phyloP scores from a whole-genome alignment of 2,329 filamentous ascomycete species.

The Aspergillus hortae region DNA sequence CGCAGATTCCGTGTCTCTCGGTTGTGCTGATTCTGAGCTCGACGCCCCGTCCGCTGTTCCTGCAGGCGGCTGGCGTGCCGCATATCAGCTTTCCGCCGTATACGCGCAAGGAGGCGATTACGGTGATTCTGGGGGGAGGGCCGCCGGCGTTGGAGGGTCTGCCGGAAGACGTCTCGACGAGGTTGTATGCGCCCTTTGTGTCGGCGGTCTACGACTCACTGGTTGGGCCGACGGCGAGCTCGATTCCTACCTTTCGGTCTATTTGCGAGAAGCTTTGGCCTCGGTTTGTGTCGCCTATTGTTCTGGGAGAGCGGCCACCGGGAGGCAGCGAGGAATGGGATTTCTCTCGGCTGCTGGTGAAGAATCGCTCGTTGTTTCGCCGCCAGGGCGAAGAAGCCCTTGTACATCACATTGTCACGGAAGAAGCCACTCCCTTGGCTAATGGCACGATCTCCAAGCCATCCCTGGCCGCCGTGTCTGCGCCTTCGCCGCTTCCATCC shows the following conservation, averaged over 20 bases:
- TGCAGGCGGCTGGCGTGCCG: conserved; percentile 67
- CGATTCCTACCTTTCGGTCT: conserved; percentile 67
- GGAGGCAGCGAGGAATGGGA: conserved; percentile 60
- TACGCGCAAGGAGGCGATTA: conserved; percentile 71
- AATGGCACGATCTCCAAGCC: conserved; percentile 14
- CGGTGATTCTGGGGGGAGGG: conserved; percentile 64
- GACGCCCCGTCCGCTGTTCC: conserved; percentile 61
- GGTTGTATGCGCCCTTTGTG: conserved; percentile 64
- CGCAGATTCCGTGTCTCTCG: conserved; percentile 72
- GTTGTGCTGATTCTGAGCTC: conserved; percentile 73
- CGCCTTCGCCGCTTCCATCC: conserved; percentile 31
- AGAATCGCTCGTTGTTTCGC: conserved; percentile 44
- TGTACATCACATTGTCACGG: conserved; percentile 38
- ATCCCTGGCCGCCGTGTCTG: conserved; percentile 18
- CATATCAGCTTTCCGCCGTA: conserved; percentile 84
- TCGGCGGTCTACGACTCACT: conserved; percentile 84
- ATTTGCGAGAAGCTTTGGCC: conserved; percentile 77
- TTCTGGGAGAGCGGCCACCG: conserved; percentile 57
- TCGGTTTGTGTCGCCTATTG: conserved; percentile 74
- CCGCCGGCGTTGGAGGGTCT: conserved; percentile 35
- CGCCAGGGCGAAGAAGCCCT: conserved; percentile 44
- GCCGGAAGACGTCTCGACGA: conserved; percentile 24
- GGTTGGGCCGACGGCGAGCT: conserved; percentile 73
- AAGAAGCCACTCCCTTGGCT: conserved; percentile 18
- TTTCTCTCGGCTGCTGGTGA: conserved; percentile 76